Conservation (phyloP, 2,329 filamentous ascomycete genomes). For the Fusarium sp. region DNA sequence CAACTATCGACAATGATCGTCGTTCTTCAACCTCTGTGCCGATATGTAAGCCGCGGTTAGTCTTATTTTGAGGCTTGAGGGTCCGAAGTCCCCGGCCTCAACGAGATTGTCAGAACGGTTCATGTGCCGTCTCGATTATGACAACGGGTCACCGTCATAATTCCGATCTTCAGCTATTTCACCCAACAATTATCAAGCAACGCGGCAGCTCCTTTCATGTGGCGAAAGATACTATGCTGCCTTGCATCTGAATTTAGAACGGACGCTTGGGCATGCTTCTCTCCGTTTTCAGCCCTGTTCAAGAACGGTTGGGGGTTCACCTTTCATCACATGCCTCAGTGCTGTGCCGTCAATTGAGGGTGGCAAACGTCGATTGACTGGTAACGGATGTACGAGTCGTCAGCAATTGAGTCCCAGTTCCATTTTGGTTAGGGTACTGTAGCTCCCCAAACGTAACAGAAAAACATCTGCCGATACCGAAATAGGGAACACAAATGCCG, state of each 20-base stretch:
- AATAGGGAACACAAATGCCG: slow-evolving; percentile 16
- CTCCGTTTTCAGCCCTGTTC: slow-evolving; percentile 32
- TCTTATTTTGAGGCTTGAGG: slow-evolving; percentile 19
- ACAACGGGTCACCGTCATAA: slow-evolving; percentile 1
- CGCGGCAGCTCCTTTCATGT: slow-evolving; percentile 12
- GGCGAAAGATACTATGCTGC: slow-evolving; percentile 14
- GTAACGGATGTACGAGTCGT: slow-evolving; percentile 11
- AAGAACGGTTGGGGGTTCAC: slow-evolving; percentile 13
- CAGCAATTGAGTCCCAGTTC: slow-evolving; percentile 14
- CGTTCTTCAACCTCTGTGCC: slow-evolving; percentile 12
- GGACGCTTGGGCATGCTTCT: slow-evolving; percentile 2
- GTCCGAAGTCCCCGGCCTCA: slow-evolving; percentile 11
- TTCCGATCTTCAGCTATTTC: slow-evolving; percentile 10
- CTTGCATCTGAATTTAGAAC: slow-evolving; percentile 19
- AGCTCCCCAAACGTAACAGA: neutral
- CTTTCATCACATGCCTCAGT: slow-evolving; percentile 29
- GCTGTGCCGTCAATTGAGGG: neutral
- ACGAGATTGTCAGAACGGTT: neutral
- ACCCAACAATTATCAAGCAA: neutral
- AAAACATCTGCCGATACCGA: slow-evolving; percentile 23
- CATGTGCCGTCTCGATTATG: neutral
- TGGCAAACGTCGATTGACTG: slow-evolving; percentile 29
- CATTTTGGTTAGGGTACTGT: slow-evolving; percentile 11
- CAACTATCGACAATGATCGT: slow-evolving; percentile 16
- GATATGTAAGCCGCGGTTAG: slow-evolving; percentile 18